Evolutionary conservation across 345 rosid genomes (phyloP).

Genomic region (Lepidium didymum): DNA sequence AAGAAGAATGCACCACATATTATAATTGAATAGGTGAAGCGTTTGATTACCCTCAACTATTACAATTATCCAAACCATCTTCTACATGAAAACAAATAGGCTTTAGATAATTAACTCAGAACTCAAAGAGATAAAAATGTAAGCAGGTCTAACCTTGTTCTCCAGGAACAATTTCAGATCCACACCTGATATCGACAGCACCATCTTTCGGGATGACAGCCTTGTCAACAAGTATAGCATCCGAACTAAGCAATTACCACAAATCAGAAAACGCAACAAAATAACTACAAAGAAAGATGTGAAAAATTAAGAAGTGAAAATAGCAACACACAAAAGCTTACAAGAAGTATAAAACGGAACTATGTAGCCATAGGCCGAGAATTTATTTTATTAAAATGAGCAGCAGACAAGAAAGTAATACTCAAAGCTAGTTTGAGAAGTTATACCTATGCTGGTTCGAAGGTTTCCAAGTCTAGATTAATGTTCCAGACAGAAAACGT

Average conservation of each 20-base stretch:
- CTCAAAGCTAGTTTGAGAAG: not conserved
- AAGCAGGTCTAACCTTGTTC: too few species aligned
- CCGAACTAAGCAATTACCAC: constrained; percentile 37
- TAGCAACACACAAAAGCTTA: not conserved
- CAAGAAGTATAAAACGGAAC: not conserved
- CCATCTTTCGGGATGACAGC: constrained; percentile 39
- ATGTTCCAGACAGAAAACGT: not conserved
- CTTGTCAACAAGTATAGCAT: constrained; percentile 56
- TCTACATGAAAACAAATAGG: too few species aligned
- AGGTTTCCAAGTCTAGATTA: not conserved
- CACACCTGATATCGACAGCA: too few species aligned
- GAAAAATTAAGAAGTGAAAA: constrained; percentile 2
- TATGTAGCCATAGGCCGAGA: not conserved
- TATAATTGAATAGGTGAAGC: too few species aligned
- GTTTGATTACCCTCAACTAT: too few species aligned
- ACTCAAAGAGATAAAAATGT: too few species aligned
- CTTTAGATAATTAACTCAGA: too few species aligned
- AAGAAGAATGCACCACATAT: too few species aligned
- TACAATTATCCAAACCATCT: too few species aligned
- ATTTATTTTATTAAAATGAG: not conserved
- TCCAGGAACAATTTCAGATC: too few species aligned
- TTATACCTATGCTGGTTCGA: not conserved
- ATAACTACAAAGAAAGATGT: not conserved
- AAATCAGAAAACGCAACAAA: not conserved
- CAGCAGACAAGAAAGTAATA: not conserved